phyloP scores from a whole-genome alignment of 345 rosid genomes.

The Rhodamnia rubescens region DNA sequence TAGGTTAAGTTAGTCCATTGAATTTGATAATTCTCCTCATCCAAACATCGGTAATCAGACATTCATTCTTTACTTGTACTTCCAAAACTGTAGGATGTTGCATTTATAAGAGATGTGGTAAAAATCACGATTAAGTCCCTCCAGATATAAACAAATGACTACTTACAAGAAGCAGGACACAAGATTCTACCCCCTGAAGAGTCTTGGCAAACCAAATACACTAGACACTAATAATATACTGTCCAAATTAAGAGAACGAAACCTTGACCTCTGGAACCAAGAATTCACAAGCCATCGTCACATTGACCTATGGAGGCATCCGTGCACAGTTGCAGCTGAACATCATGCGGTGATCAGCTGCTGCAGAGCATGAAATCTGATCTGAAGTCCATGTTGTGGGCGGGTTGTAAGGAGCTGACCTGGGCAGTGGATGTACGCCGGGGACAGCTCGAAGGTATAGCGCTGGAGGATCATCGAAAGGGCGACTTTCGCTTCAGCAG shows the following conservation, averaged over 20 bases:
- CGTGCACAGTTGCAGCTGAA: not conserved
- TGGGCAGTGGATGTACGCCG: constrained; percentile 21
- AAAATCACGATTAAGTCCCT: not conserved
- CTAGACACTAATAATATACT: not conserved
- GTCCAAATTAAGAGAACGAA: not conserved
- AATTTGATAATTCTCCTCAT: not conserved
- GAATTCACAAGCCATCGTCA: not conserved
- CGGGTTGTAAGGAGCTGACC: not conserved
- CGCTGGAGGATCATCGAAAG: constrained; percentile 33
- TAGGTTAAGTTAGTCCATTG: not conserved
- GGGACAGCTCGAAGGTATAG: constrained; percentile 18
- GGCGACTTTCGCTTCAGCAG: constrained; percentile 14
- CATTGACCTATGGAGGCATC: not conserved
- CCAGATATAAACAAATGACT: not conserved
- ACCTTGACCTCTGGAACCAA: not conserved
- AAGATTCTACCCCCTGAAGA: not conserved
- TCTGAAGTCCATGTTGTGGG: constrained; percentile 22
- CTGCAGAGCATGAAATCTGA: constrained; percentile 9
- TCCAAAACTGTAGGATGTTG: not conserved
- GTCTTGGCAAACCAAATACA: not conserved
- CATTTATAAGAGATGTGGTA: not conserved
- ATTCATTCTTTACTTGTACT: not conserved
- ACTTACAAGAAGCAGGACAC: not conserved
- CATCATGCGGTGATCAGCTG: not conserved
- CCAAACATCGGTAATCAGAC: not conserved